Percentiles rank a stretch among this genome's conserved stretches.
phyloP scores from a whole-genome alignment of 2,329 filamentous ascomycete species.

The Neocatenulostroma microsporum region DNA sequence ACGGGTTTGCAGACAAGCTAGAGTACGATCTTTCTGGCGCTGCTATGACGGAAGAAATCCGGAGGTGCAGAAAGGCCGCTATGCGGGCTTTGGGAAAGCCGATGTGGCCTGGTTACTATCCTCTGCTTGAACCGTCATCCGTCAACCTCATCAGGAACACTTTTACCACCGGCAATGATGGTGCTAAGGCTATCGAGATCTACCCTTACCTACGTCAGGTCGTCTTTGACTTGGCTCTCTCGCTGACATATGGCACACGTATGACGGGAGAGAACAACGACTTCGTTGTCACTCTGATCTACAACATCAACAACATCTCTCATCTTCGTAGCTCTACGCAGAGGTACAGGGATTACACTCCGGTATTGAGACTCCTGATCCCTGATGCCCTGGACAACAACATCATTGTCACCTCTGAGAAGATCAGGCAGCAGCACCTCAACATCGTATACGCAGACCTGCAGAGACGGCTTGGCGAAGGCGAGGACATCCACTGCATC shows the following conservation, averaged over 20 bases:
- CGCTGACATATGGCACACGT: constrained; percentile 2
- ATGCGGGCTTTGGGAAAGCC: constrained; percentile 1
- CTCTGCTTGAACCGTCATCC: neutral
- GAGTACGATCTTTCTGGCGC: neutral
- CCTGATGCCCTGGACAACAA: neutral
- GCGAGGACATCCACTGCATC: constrained; percentile 1
- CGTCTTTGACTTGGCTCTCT: constrained; percentile 1
- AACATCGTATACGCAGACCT: neutral
- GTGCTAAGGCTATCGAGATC: neutral
- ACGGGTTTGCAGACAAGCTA: constrained; percentile 1
- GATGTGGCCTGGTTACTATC: constrained; percentile 1
- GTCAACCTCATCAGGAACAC: constrained; percentile 1
- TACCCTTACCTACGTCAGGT: neutral
- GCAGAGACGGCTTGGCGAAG: neutral
- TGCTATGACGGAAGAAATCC: neutral
- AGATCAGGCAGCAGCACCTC: neutral
- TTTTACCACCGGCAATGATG: neutral
- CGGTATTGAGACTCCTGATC: no score
- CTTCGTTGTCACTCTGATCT: neutral
- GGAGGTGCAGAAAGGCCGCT: neutral
- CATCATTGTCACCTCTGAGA: neutral
- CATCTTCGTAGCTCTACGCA: neutral
- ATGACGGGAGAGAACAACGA: neutral
- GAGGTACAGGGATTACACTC: neutral
- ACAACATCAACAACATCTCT: constrained; percentile 2